Base-by-base conservation (phyloP, 129 eudicot species). In the Oenanthe sinensis region DNA sequence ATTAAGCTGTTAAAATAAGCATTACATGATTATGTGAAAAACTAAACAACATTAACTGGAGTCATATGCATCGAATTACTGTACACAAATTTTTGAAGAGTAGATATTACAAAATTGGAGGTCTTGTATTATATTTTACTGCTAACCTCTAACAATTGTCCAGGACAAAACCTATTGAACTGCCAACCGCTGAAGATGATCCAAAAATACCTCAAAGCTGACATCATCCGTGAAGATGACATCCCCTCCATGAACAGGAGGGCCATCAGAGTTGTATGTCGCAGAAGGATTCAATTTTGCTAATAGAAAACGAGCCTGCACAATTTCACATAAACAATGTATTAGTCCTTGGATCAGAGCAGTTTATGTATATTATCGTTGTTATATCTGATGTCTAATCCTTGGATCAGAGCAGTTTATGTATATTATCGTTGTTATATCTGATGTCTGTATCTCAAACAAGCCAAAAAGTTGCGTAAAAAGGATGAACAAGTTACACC, bases 271-370 rank as follows among this genome's bases (percentile, higher is more conserved):
- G 77, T 95, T 95, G 81, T 95, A 92, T 72, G 97, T 95, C 47
- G 99, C 92, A 7, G 99, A 95, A 44, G 99, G 99, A 80, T 95
- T 95, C 81, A 92, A 78, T 82, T 95, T 95, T 79, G 97, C 99
- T 80, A 95, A 85, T 58, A 95, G 88, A 85, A 95, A 95, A 73
- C 97, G 99, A 62, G 99, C 99, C 99, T 95, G 96, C 85, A 80
- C 30, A 58, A 63, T 39, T 71, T 74, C 30, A 75, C 26, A 76
- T 48, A 78, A 49, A 74, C 17, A 74, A 28, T 30, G n/a, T 45
- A 47, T 5, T 1, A 58, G 65, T 58, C 30, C 40, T 72, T 43
- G n/a, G 1, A 42, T 39, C 50, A 72, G 26, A 70, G 28, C 22
- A 70, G 28, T 9, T 55, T 55, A n/a, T 26, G 71, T 63, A 63